A percentile compares a stretch with the other conserved stretches of the same genome.
Evolutionary conservation across 1,284 basidiomycete species (phyloP).

Genomic region (Sporisorium scitamineum): DNA sequence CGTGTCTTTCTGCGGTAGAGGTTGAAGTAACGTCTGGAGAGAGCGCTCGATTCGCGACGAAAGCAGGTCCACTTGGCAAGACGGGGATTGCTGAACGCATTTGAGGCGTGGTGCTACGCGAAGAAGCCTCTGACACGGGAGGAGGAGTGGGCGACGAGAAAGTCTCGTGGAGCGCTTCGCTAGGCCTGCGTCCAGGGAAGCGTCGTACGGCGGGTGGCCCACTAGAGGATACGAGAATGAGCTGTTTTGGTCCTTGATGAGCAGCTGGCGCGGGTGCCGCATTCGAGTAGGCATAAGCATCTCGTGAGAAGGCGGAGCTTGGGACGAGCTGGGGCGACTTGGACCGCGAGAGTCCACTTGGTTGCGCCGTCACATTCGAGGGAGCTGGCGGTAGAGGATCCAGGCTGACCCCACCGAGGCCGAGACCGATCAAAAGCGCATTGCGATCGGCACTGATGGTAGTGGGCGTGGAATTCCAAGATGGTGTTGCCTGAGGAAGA

Average conservation of each 20-base stretch:
- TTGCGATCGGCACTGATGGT: constrained; percentile 25
- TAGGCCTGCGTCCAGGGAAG: constrained; percentile 32
- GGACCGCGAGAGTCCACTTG: constrained; percentile 6
- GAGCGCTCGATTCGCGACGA: constrained; percentile 14
- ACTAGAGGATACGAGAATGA: constrained; percentile 33
- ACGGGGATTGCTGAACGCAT: constrained; percentile 44
- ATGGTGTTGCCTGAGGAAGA: constrained; percentile 14
- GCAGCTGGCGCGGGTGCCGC: neutral
- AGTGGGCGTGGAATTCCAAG: constrained; percentile 17
- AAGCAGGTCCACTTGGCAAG: constrained; percentile 43
- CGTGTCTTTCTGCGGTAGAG: neutral
- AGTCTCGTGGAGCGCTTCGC: constrained; percentile 24
- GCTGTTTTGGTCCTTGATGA: constrained; percentile 35
- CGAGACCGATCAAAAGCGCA: constrained; percentile 38
- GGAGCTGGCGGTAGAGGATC: constrained; percentile 5
- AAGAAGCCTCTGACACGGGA: constrained; percentile 20
- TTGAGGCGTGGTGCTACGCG: constrained; percentile 34
- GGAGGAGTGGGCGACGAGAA: constrained; percentile 10
- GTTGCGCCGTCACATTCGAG: neutral
- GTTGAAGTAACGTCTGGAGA: constrained; percentile 20
- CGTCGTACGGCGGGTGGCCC: constrained; percentile 32
- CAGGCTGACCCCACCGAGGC: constrained; percentile 24
- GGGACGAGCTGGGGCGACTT: constrained; percentile 21
- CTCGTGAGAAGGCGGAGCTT: constrained; percentile 4
- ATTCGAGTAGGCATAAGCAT: neutral